Evolutionary conservation across 2,329 filamentous ascomycete species (phyloP).

Genomic region (Aspergillus spinulosporus): DNA sequence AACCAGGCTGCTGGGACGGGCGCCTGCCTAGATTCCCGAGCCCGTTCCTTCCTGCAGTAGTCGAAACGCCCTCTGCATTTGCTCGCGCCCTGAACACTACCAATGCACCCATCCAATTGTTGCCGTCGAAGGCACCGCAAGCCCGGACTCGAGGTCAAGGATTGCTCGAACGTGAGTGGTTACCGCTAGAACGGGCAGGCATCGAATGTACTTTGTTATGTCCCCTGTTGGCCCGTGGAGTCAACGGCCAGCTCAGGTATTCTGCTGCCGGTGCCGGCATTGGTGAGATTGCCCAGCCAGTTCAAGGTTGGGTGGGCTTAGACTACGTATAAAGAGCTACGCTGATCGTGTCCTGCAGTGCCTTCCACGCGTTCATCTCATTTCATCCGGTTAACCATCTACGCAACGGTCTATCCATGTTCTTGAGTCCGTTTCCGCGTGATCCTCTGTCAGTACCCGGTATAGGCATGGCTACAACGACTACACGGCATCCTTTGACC

Average conservation of each 20-base stretch:
- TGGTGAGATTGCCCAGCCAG: not conserved
- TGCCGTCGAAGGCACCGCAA: conserved; percentile 8
- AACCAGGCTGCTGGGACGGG: conserved; percentile 7
- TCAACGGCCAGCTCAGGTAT: not conserved
- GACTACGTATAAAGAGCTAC: conserved; percentile 8
- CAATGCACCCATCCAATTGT: conserved; percentile 3
- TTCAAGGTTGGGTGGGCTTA: not conserved
- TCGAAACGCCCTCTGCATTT: conserved; percentile 6
- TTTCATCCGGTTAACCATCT: not conserved
- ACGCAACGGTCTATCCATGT: not conserved
- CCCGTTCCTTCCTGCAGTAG: conserved; percentile 14
- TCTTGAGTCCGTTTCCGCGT: not conserved
- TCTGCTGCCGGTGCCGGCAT: not conserved
- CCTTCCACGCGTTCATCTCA: not conserved
- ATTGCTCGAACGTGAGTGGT: not conserved
- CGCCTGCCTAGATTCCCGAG: not conserved
- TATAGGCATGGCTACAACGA: not conserved
- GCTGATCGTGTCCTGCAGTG: conserved; percentile 1
- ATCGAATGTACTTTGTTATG: conserved; percentile 3
- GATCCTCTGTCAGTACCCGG: not conserved
- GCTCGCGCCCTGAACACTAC: conserved; percentile 1
- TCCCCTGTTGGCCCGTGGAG: not conserved
- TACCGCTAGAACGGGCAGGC: not conserved
- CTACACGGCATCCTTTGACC: conserved; percentile 9
- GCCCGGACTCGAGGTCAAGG: not conserved